These are phyloP conservation scores for Russula sp. DNA, from an alignment of 768 basidiomycete species.

Conservation along the genomic window DNA sequence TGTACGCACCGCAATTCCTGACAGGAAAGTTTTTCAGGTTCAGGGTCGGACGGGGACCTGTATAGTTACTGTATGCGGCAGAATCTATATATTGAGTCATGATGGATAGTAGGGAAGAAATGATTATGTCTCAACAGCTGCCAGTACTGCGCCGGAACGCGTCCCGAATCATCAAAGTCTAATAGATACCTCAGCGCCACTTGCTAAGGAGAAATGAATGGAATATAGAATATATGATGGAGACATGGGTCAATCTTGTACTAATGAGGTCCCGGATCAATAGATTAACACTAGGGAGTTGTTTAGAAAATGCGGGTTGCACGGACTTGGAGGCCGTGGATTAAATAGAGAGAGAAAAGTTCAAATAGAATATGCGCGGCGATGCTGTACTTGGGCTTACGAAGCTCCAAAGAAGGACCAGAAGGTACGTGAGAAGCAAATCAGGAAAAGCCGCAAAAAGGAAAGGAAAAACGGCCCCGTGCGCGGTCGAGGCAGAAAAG, in stretches of 20 bases:
- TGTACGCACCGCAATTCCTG: background rate
- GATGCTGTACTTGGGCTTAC: background rate
- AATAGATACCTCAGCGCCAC: background rate
- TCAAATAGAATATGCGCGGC: too few species aligned
- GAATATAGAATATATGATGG: background rate
- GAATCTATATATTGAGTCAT: too few species aligned
- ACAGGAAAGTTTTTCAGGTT: background rate
- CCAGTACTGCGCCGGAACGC: background rate
- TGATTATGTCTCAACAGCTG: background rate
- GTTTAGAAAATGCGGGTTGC: background rate
- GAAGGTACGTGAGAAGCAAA: background rate
- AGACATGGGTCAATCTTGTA: background rate
- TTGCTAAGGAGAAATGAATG: background rate
- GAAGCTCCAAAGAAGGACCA: background rate
- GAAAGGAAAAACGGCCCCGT: conserved; percentile 1
- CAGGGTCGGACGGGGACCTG: background rate
- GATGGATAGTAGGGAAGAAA: background rate
- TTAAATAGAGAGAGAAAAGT: too few species aligned
- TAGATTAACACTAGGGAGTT: too few species aligned
- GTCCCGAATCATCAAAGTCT: conserved; percentile 1
- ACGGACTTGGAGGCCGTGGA: background rate
- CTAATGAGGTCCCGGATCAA: background rate
- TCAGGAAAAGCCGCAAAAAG: background rate
- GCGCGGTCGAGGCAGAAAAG: background rate
- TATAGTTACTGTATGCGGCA: background rate